Percentiles rank a stretch among this genome's conserved stretches.
phyloP scores from a whole-genome alignment of 2,329 filamentous ascomycete species.

The Calonectria hongkongensis region DNA sequence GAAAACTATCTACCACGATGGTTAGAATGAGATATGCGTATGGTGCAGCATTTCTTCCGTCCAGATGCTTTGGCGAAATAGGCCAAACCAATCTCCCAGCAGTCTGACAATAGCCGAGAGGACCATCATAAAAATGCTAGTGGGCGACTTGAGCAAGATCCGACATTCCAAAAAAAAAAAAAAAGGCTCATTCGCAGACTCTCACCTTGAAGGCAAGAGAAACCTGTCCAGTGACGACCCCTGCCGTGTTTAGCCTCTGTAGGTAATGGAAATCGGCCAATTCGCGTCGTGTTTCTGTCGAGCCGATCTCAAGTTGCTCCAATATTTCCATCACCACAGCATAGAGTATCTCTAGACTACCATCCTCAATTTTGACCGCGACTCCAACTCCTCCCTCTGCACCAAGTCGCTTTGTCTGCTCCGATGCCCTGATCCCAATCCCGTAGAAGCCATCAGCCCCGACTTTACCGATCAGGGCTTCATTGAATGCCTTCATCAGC shows the following conservation, averaged over 20 bases:
- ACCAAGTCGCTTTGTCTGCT: conserved; percentile 60
- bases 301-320: conserved; percentile 63
- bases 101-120: too few species aligned
- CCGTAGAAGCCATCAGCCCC: conserved; percentile 70
- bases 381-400: conserved; percentile 63
- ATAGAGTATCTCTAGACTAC: conserved; percentile 65
- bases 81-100: too few species aligned
- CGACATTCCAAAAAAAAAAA: too few species aligned
- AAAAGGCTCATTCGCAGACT: neutral
- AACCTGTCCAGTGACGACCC: conserved; percentile 59
- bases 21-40: too few species aligned
- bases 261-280: conserved; percentile 59
- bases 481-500: conserved; percentile 64
- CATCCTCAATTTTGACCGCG: conserved; percentile 70
- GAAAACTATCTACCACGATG: too few species aligned
- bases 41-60: too few species aligned
- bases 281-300: conserved; percentile 52
- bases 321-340: conserved; percentile 66
- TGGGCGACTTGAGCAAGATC: neutral
- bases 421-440: conserved; percentile 63
- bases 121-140: neutral
- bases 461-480: conserved; percentile 66
- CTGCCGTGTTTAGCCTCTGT: conserved; percentile 61
- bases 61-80: too few species aligned
- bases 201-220: conserved; percentile 45